These are phyloP conservation scores for Clonostachys byssicola DNA, from an alignment of 2,329 filamentous ascomycete genomes.

Conservation along the genomic window DNA sequence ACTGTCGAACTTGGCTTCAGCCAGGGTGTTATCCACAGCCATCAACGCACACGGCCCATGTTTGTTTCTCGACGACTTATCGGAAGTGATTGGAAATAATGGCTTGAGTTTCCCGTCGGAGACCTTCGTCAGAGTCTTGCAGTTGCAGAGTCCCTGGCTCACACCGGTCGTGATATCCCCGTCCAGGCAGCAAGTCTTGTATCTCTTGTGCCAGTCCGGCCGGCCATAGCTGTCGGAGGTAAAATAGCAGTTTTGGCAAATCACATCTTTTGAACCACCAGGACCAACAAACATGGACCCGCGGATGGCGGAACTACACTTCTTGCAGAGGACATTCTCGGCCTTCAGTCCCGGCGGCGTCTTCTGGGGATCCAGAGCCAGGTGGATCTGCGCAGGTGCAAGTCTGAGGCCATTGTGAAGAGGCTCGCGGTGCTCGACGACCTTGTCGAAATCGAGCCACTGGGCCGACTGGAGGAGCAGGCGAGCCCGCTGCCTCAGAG, in stretches of 20 bases:
- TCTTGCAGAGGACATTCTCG: no score
- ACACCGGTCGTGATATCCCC: conserved; percentile 13
- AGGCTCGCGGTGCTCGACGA: conserved; percentile 12
- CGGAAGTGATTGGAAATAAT: not conserved
- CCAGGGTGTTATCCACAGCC: conserved; percentile 11
- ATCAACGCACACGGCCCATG: conserved; percentile 4
- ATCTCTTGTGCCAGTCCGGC: no score
- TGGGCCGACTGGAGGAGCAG: conserved; percentile 23
- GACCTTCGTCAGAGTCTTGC: not conserved
- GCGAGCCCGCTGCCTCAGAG: conserved; percentile 12
- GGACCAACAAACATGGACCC: no score
- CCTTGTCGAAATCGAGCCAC: conserved; percentile 29
- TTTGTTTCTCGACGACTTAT: no score
- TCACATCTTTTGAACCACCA: no score
- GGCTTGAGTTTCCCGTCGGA: not conserved
- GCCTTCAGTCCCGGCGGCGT: no score
- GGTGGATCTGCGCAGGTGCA: no score
- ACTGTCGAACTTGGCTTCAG: conserved; percentile 13
- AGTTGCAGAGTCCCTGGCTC: conserved; percentile 16
- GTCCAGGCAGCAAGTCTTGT: conserved; percentile 4
- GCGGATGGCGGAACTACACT: no score
- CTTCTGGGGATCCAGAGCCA: no score
- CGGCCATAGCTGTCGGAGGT: no score
- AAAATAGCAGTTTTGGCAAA: no score
- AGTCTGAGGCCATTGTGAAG: no score